Evolutionary conservation across 1,139 yeast genomes (phyloP).

Genomic region (Blastobotrys capitulatus): DNA sequence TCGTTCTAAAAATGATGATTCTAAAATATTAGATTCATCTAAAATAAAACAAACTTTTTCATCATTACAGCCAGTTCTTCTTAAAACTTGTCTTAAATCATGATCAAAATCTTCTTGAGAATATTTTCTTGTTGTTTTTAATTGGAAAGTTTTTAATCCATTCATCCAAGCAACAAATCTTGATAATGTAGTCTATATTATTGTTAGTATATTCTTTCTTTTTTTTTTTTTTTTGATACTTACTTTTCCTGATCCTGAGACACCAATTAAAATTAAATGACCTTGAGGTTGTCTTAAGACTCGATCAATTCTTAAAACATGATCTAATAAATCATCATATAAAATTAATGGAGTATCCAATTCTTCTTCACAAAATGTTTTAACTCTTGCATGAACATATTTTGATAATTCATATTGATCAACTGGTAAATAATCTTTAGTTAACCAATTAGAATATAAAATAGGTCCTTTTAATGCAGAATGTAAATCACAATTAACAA

Average conservation of each 20-base stretch:
- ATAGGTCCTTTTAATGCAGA: slow-evolving; percentile 45
- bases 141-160: slow-evolving; percentile 59
- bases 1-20: slow-evolving; percentile 77
- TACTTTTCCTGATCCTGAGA: slow-evolving; percentile 71
- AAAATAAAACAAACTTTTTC: slow-evolving; percentile 67
- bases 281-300: slow-evolving; percentile 85
- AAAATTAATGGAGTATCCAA: slow-evolving; percentile 56
- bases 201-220: background rate
- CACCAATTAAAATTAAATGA: slow-evolving; percentile 83
- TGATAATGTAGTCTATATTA: slow-evolving; percentile 50
- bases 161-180: slow-evolving; percentile 91
- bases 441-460: slow-evolving; percentile 69
- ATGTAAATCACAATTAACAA: slow-evolving; percentile 44
- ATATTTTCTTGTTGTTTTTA: slow-evolving; percentile 53
- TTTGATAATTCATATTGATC: slow-evolving; percentile 42
- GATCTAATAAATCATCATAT: slow-evolving; percentile 69
- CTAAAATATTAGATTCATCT: slow-evolving; percentile 75
- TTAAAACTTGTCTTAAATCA: slow-evolving; percentile 51
- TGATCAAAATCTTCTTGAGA: slow-evolving; percentile 61
- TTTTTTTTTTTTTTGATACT: slow-evolving; percentile 3
- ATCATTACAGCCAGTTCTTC: slow-evolving; percentile 47
- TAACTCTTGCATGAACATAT: slow-evolving; percentile 61
- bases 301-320: slow-evolving; percentile 73
- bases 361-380: slow-evolving; percentile 67
- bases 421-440: slow-evolving; percentile 57